A percentile compares a stretch with the other conserved stretches of the same genome.
phyloP scores from a whole-genome alignment of 2,329 filamentous ascomycete species.

The Beauveria caledonica region DNA sequence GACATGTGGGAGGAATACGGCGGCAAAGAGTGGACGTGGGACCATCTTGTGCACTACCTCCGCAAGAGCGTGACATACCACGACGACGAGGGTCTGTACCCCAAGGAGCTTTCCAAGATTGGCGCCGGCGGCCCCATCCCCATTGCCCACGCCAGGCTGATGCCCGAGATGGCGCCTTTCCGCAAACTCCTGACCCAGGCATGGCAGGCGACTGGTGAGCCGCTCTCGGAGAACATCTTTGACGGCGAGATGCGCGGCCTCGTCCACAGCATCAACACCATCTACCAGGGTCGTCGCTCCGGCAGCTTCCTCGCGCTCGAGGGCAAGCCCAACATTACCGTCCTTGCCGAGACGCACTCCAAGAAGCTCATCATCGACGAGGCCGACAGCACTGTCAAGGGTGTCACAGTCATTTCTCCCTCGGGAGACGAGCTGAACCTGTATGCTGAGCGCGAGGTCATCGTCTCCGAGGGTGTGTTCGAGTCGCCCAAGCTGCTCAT shows the following conservation, averaged over 20 bases:
- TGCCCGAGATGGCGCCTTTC: conserved; percentile 44
- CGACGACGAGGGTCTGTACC: conserved; percentile 41
- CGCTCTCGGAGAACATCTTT: conserved; percentile 45
- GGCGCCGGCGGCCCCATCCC: conserved; percentile 43
- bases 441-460: conserved; percentile 40
- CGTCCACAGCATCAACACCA: conserved; percentile 43
- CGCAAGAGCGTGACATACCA: conserved; percentile 50
- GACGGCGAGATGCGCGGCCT: conserved; percentile 47
- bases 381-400: conserved; percentile 20
- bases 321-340: conserved; percentile 46
- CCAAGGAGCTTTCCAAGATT: conserved; percentile 39
- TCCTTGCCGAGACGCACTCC: conserved; percentile 38
- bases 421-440: conserved; percentile 23
- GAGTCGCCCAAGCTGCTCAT: conserved; percentile 59
- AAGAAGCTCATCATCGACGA: conserved; percentile 46
- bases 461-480: conserved; percentile 45
- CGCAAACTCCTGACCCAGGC: conserved; percentile 40
- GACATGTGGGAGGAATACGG: conserved; percentile 66
- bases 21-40: conserved; percentile 58
- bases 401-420: conserved; percentile 6
- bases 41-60: conserved; percentile 40
- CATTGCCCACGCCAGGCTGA: conserved; percentile 45
- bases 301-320: conserved; percentile 42
- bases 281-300: conserved; percentile 49
- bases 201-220: conserved; percentile 45